Evolutionary conservation across 768 basidiomycete species (phyloP).

Genomic region (Podaxis carcinomalis): DNA sequence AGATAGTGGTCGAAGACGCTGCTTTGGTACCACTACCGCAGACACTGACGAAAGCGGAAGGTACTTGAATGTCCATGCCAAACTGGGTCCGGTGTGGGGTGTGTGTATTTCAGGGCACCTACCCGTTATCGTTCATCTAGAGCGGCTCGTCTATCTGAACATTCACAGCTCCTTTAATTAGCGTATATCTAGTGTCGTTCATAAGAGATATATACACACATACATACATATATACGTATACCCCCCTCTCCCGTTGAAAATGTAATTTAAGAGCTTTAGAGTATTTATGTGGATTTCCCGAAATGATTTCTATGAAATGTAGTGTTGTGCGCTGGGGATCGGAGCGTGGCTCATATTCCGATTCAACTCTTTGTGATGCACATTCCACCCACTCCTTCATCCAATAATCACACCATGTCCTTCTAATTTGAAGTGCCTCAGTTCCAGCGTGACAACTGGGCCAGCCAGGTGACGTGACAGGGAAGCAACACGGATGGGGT

Average conservation of each 20-base stretch:
- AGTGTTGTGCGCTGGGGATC: no score
- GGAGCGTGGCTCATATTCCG: no score
- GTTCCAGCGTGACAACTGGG: no score
- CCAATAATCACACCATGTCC: no score
- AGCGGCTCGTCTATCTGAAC: neutral
- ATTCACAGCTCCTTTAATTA: neutral
- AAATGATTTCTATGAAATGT: no score
- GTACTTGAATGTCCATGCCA: neutral
- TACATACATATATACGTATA: neutral
- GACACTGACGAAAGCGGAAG: neutral
- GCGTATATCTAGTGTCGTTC: neutral
- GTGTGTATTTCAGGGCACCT: neutral
- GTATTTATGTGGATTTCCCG: neutral
- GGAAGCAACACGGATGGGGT: no score
- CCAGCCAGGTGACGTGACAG: no score
- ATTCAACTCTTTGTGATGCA: no score
- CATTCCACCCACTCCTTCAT: no score
- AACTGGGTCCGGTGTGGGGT: no score
- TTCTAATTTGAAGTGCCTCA: no score
- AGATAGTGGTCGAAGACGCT: neutral
- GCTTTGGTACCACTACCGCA: neutral
- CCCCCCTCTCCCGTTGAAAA: neutral
- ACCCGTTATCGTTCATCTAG: neutral
- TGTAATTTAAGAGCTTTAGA: neutral
- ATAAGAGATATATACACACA: neutral